Conservation (phyloP, 1,284 basidiomycete genomes). For the Tylopilus sp. region DNA sequence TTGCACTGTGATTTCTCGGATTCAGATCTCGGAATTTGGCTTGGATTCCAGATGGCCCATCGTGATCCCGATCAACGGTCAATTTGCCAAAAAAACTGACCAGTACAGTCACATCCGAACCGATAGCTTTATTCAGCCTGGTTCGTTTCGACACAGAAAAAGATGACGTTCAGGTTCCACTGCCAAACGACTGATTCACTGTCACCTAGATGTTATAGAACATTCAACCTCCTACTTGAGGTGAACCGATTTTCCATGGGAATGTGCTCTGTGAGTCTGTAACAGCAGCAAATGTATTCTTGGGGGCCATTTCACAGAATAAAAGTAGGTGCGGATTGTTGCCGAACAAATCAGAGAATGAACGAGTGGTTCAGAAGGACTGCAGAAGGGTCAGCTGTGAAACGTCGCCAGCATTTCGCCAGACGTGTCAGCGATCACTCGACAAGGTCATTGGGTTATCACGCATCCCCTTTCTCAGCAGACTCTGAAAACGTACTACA, state of each 20-base stretch:
- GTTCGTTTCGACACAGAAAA: constrained; percentile 1
- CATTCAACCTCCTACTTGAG: not conserved
- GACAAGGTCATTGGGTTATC: not conserved
- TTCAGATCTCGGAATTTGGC: not conserved
- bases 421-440: not conserved
- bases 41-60: not conserved
- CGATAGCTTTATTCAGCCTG: too few relatives aligned
- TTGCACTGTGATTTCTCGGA: not conserved
- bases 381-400: not conserved
- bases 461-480: not conserved
- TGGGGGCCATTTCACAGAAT: not conserved
- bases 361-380: not conserved
- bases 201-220: not conserved
- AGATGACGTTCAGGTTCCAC: not conserved
- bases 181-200: not conserved
- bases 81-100: not conserved
- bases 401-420: not conserved
- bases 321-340: not conserved
- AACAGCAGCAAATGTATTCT: not conserved
- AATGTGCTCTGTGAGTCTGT: not conserved
- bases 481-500: not conserved
- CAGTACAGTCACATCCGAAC: not conserved
- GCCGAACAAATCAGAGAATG: not conserved
- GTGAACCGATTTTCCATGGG: not conserved
- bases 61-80: not conserved